Base-by-base conservation (phyloP, 352 stramenopile species). In the Phytophthora sp. region DNA sequence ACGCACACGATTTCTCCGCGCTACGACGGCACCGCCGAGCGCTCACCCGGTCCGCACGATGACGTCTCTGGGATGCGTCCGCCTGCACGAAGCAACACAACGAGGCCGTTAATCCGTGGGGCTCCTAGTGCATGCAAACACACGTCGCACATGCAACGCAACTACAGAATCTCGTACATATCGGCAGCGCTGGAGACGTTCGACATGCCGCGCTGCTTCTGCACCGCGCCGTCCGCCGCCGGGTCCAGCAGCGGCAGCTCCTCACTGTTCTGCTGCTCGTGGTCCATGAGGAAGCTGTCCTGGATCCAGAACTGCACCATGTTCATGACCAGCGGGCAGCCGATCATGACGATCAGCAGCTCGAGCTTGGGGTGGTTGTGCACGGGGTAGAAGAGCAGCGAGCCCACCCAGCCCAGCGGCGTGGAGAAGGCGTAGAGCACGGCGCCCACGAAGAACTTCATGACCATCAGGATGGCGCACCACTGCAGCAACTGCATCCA, bases 221-320 rank as follows among this genome's bases (percentile, higher is more conserved):
- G 48, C 24, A 75, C 55, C 2, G 35, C n/a, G 30, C 23, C 35
- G 6, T 52, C 23, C 18, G 23, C 27, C 1, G 49, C 32, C 4
- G 66, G 21, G n/a, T 61, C 30, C 28, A 84, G 52, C 30, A 81
- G 54, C 28, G 73, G 73, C 30, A 82, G 60, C 8, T 74, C 57
- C 41, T 84, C 70, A 15, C 39, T 56, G 28, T 59, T 59, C 17
- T 66, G 55, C 24, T 46, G 57, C 5, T 54, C 52, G 38, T 77
- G 70, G 60, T 93, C 75, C 70, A 87, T 93, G 38, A 93, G 62
- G 51, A 93, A 93, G 43, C 78, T 91, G 50, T 93, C 84, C 51
- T 91, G 84, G 67, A 91, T 85, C 85, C 85, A 94, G 69, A 94
- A 94, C 50, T 94, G 85, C 38, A 92, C 77, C 77, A 90, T 89